Evolutionary conservation across 805 yeast genomes (phyloP).

Genomic region (Schizosaccharomyces cryophilus): DNA sequence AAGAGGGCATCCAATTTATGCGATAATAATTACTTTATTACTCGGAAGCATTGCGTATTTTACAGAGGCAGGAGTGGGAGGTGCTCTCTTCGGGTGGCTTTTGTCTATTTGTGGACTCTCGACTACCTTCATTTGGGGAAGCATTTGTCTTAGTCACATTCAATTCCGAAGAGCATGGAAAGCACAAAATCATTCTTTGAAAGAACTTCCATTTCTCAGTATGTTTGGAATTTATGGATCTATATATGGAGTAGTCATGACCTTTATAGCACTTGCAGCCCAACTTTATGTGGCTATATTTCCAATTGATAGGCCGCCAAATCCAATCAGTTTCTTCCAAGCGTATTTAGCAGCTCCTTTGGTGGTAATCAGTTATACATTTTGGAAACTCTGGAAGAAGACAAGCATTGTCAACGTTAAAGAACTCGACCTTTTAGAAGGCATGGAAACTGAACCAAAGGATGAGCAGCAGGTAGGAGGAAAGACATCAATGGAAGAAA

Average conservation of each 20-base stretch:
- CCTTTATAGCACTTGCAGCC: constrained; percentile 36
- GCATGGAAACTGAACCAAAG: neutral
- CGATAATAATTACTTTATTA: constrained; percentile 22
- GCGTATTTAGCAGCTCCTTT: constrained; percentile 13
- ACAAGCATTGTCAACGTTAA: neutral
- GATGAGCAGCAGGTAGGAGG: neutral
- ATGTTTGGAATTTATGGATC: constrained; percentile 51
- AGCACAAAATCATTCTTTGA: constrained; percentile 44
- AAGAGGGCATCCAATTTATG: constrained; percentile 54
- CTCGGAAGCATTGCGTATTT: constrained; percentile 19
- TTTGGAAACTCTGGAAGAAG: constrained; percentile 15
- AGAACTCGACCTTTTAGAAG: neutral
- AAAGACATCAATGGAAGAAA: neutral
- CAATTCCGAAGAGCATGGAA: constrained; percentile 40
- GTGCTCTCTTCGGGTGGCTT: constrained; percentile 41
- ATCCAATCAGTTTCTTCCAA: constrained; percentile 17
- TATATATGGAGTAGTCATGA: constrained; percentile 32
- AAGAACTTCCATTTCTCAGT: constrained; percentile 30
- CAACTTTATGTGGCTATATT: constrained; percentile 66
- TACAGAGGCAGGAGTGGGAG: neutral
- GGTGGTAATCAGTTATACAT: constrained; percentile 24
- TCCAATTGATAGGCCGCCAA: constrained; percentile 28
- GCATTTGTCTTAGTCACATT: constrained; percentile 42
- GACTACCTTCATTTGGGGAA: constrained; percentile 56
- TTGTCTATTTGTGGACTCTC: constrained; percentile 53